These are phyloP conservation scores for Casuarina glauca DNA, from an alignment of 306 rosid genomes.

Conservation along the genomic window DNA sequence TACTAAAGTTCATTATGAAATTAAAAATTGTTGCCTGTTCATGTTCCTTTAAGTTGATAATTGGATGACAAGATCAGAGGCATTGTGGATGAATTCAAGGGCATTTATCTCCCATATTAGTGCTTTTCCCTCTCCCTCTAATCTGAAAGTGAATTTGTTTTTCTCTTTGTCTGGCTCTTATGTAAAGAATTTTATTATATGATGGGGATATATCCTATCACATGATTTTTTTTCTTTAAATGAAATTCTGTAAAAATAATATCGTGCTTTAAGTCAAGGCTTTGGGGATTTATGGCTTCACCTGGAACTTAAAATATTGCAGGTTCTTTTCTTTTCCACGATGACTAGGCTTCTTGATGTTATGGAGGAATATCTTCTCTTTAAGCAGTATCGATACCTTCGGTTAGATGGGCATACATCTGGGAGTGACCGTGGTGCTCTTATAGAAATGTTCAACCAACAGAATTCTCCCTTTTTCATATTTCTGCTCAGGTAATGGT, in stretches of 20 bases:
- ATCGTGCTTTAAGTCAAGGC: background rate
- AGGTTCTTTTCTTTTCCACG: slow-evolving; percentile 99
- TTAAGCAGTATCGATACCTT: slow-evolving; percentile 85
- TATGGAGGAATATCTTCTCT: slow-evolving; percentile 94
- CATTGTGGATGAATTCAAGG: background rate
- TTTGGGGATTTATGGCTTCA: slow-evolving; percentile 1
- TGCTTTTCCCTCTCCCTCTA: background rate
- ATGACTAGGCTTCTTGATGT: slow-evolving; percentile 99
- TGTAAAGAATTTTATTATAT: background rate
- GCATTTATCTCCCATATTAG: background rate
- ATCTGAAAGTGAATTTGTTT: background rate
- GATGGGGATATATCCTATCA: background rate
- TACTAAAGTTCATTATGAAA: too few relatives aligned
- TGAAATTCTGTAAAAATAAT: background rate
- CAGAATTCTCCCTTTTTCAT: slow-evolving; percentile 83
- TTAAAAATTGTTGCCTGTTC: background rate
- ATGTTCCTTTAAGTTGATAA: background rate
- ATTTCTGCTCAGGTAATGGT: slow-evolving; percentile 82
- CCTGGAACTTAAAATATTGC: slow-evolving; percentile 21
- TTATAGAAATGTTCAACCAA: slow-evolving; percentile 77
- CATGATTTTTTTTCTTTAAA: background rate
- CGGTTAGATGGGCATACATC: slow-evolving; percentile 98
- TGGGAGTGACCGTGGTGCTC: slow-evolving; percentile 94
- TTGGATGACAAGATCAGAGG: background rate
- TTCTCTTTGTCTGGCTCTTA: background rate